Evolutionary conservation across 257 asterid species (phyloP), one percentile per base, ranked within the genome.

Genomic region (Solanum raphanifolium): DNA sequence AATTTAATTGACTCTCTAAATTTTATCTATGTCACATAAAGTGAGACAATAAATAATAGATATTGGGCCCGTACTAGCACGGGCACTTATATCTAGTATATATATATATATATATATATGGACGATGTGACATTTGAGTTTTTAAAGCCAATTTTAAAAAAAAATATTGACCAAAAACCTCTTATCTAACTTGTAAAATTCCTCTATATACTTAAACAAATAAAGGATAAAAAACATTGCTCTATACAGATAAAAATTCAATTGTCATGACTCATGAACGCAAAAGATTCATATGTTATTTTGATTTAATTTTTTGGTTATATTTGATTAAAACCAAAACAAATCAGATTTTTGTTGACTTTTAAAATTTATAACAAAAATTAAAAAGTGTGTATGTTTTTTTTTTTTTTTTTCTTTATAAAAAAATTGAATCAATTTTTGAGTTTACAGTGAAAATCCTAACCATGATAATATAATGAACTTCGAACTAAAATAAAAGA

Each of bases 91-190:
- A 34, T 34, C 5, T 34, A 34, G 35, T 34, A 2, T 31, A 0
- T 31, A 3, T 31, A 32, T 32, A 32, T 32, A 32, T 32, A 32
- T 3, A 34, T 34, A 34, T 34, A 1, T 34, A 34, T 34, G 36
- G 7, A 34, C 5, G 12, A 62, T 9, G 31, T 62, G 7, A n/a
- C 71, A 3, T n/a, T 0, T 62, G 71, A 2, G 13, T 9, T 62
- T 62, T 62, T 62, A 0, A 23, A n/a, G 5, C 13, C 27, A 23
- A 23, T 13, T 48, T 46, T 12, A 0, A 0, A 0, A 2, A 2
- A 62, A 62, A 9, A 62, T 11, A 25, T 25, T n/a, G 18, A 11
- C 18, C 18, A 25, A 12, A 52, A 66, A 66, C 34, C 35, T 66
- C 8, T 66, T 12, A 66, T 66, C 20, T 13, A 6, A 11, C 31